These are phyloP conservation scores for Dactylellina parvicollis DNA, from an alignment of 2,329 filamentous ascomycete genomes.

Conservation along the genomic window DNA sequence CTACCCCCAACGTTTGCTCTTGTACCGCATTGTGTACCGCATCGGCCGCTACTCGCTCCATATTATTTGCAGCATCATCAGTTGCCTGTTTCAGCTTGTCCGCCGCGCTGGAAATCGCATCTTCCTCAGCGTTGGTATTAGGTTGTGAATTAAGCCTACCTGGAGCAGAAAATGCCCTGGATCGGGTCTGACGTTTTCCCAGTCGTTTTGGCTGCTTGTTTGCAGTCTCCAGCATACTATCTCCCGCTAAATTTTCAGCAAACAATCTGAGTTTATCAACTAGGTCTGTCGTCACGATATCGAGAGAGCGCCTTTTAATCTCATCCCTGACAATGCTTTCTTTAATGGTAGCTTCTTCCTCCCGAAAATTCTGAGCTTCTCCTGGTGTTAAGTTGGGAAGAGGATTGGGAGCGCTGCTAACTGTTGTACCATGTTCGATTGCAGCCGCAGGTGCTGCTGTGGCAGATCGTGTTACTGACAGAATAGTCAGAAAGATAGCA, in stretches of 20 bases:
- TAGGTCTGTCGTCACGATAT: neutral
- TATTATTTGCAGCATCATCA: slow-evolving; percentile 14
- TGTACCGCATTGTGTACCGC: slow-evolving; percentile 25
- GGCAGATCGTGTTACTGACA: slow-evolving; percentile 1
- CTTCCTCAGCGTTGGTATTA: slow-evolving; percentile 17
- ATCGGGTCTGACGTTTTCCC: slow-evolving; percentile 18
- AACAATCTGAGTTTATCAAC: no score
- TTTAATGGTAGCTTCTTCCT: neutral
- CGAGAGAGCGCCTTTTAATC: neutral
- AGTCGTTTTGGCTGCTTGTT: slow-evolving; percentile 5
- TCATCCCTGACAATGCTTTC: neutral
- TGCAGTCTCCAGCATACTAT: no score
- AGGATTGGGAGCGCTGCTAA: slow-evolving; percentile 35
- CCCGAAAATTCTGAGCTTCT: neutral
- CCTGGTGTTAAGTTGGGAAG: slow-evolving; percentile 1
- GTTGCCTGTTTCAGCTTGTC: slow-evolving; percentile 22
- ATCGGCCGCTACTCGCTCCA: slow-evolving; percentile 14
- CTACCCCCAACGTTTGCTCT: slow-evolving; percentile 9
- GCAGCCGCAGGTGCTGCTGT: slow-evolving; percentile 36
- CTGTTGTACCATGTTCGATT: slow-evolving; percentile 19
- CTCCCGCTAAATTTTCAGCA: no score
- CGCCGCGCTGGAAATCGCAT: slow-evolving; percentile 22
- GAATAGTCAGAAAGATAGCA: neutral
- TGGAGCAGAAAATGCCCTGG: slow-evolving; percentile 20
- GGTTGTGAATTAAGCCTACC: slow-evolving; percentile 6